Conservation (phyloP, 257 asterid genomes). For the Schizonepeta tenuifolia region DNA sequence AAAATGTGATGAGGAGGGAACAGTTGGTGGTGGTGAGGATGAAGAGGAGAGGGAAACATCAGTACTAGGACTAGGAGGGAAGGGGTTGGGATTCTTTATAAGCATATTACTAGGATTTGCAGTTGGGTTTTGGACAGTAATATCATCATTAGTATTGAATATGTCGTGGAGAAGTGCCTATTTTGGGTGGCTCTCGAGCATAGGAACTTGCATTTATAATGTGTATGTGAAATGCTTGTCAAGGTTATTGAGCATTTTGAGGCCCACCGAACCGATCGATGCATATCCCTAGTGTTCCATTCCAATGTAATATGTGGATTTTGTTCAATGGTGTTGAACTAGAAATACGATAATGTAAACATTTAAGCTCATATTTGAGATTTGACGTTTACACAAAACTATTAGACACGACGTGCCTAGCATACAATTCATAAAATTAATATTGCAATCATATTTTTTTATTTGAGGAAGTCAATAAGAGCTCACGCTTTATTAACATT, state of each 20-base stretch:
- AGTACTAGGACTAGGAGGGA: not conserved
- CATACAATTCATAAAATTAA: no score
- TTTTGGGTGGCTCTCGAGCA: not conserved
- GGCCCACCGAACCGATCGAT: no score
- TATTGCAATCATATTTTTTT: no score
- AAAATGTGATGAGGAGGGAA: conserved; percentile 12
- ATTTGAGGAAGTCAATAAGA: no score
- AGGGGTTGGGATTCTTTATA: not conserved
- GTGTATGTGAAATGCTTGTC: not conserved
- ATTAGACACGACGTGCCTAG: no score
- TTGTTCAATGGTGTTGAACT: no score
- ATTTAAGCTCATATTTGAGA: no score
- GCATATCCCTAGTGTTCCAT: no score
- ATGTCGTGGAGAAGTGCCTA: conserved; percentile 21
- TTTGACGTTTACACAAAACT: no score
- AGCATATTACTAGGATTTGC: conserved; percentile 29
- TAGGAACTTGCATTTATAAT: not conserved
- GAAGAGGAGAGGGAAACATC: not conserved
- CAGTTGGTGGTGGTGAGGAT: not conserved
- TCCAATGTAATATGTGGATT: no score
- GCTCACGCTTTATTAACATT: no score
- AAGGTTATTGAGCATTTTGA: not conserved
- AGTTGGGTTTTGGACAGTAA: conserved; percentile 33
- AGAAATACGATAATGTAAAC: no score
- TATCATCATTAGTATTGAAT: not conserved